Evolutionary conservation across 306 rosid genomes (phyloP).

Genomic region (Prunus kanzakura): DNA sequence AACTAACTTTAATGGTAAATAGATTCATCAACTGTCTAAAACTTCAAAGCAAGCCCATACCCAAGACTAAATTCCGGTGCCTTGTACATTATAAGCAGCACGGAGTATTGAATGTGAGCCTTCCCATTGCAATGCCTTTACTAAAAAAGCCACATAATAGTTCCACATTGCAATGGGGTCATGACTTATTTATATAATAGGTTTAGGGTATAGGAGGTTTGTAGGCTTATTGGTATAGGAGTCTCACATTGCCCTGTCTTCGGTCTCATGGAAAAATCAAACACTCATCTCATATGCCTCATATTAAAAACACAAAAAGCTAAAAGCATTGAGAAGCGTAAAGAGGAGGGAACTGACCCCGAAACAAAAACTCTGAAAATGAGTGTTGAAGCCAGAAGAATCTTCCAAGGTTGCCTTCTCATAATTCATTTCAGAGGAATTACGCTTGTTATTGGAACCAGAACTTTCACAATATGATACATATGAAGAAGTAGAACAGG

Average conservation of each 20-base stretch:
- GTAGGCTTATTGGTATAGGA: no score
- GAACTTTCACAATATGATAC: constrained; percentile 36
- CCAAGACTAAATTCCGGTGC: background rate
- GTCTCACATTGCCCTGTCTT: no score
- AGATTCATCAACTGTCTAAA: background rate
- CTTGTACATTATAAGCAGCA: background rate
- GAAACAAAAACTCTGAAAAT: constrained; percentile 51
- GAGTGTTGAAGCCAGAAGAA: constrained; percentile 34
- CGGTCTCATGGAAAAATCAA: background rate
- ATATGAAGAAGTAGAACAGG: constrained; percentile 28
- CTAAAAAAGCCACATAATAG: no score
- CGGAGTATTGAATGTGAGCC: background rate
- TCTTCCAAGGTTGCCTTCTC: constrained; percentile 28
- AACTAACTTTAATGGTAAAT: background rate
- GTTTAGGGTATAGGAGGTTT: no score
- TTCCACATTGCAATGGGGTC: no score
- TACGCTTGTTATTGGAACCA: constrained; percentile 57
- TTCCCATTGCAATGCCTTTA: background rate
- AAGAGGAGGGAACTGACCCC: constrained; percentile 62
- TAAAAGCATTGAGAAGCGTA: background rate
- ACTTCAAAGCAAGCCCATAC: background rate
- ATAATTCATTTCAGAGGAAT: constrained; percentile 46
- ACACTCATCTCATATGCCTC: background rate
- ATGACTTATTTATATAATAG: no score
- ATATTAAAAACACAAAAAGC: background rate